Evolutionary conservation across 495 filamentous ascomycete species (phyloP), one percentile per base, ranked within the genome.

Genomic region (Daldinia bambusicola): DNA sequence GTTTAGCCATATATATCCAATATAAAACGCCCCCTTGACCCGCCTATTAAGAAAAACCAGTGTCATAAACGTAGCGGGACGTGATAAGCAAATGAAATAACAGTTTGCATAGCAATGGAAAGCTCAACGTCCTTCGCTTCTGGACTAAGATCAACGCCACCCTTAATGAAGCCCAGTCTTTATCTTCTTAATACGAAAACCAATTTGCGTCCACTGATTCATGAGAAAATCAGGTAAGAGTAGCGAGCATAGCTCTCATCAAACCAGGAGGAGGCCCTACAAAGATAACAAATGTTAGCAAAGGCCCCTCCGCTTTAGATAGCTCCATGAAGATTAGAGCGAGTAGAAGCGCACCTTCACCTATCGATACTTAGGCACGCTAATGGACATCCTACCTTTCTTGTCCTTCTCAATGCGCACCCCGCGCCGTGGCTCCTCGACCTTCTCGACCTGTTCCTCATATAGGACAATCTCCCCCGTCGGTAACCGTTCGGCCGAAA

Each of bases 361-460:
- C 80, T 74, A 78, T 77, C 75, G 80, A 81, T 84, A 77, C 78
- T 81, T 86, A 79, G 88, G 85, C 80, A 88, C 78, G 79, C 82
- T 84, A 80, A 91, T 85, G 80, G 84, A 86, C 84, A 92, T 84
- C 90, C 85, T 93, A 96, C 94, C 92, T 91, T 87, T 93, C 80
- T 89, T 89, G 77, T 97, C 92, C 83, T 89, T 91, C 81, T 91
- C 89, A 69, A 95, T 82, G 72, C 92, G 86, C 20, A 90, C 85
- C 16, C 87, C 87, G 32, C 81, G 80, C 30, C 84, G 81, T 13
- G 80, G 78, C 70, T 87, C 86, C 69, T 81, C 81, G 55, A 88
- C 80, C 71, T 73, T 73, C 82, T 88, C 82, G 18, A 84, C 75
- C 73, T 83, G 76, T 77, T 89, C 83, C 75, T 87, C 81, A 63